These are phyloP conservation scores for Brasilioporus rufonigricans DNA, from an alignment of 768 basidiomycete genomes.

Conservation along the genomic window DNA sequence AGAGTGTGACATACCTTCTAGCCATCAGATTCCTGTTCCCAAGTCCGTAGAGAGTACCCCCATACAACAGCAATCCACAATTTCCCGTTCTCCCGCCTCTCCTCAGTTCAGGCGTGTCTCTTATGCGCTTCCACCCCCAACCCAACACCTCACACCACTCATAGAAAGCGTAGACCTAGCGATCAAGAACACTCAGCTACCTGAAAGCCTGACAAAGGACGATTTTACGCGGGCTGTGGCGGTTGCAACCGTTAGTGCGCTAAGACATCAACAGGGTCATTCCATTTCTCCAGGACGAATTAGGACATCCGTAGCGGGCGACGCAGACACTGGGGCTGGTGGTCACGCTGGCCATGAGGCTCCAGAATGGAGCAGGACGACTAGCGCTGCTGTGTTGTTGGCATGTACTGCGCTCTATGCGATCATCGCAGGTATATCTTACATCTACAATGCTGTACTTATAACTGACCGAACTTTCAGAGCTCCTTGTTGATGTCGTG, in stretches of 20 bases:
- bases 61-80: slow-evolving; percentile 16
- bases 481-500: slow-evolving; percentile 92
- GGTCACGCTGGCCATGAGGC: slow-evolving; percentile 88
- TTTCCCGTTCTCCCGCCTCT: slow-evolving; percentile 34
- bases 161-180: slow-evolving; percentile 78
- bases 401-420: slow-evolving; percentile 92
- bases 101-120: slow-evolving; percentile 54
- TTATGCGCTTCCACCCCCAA: slow-evolving; percentile 42
- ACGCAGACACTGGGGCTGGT: slow-evolving; percentile 44
- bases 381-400: slow-evolving; percentile 87
- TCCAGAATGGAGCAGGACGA: slow-evolving; percentile 91
- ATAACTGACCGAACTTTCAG: slow-evolving; percentile 40
- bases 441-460: neutral
- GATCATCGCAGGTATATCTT: slow-evolving; percentile 81
- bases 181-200: slow-evolving; percentile 57
- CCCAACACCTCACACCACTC: slow-evolving; percentile 55
- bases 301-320: slow-evolving; percentile 39
- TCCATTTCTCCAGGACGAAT: slow-evolving; percentile 46
- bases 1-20: slow-evolving; percentile 34
- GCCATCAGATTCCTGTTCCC: slow-evolving; percentile 38
- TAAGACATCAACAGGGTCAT: slow-evolving; percentile 74
- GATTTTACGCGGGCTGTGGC: slow-evolving; percentile 94
- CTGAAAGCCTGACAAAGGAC: slow-evolving; percentile 71
- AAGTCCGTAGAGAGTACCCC: slow-evolving; percentile 24
- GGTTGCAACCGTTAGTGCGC: slow-evolving; percentile 87